Evolutionary conservation across 2,329 filamentous ascomycete species (phyloP).

Genomic region (Ophiostoma piceae): DNA sequence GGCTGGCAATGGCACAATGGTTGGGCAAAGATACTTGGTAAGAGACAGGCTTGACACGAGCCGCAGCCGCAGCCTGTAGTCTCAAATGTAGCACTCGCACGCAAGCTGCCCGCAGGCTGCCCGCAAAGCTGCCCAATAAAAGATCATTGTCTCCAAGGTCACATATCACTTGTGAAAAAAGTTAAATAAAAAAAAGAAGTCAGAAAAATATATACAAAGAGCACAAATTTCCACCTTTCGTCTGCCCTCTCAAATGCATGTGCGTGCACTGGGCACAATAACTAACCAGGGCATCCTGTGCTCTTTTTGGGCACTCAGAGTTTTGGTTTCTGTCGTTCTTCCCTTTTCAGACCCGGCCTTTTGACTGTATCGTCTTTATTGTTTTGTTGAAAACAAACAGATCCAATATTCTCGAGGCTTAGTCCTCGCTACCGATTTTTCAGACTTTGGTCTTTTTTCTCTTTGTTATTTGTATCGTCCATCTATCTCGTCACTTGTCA

Average conservation of each 20-base stretch:
- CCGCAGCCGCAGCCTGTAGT: background rate
- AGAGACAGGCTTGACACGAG: background rate
- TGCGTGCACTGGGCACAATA: background rate
- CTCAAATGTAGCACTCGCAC: background rate
- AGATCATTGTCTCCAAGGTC: background rate
- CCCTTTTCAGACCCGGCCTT: background rate
- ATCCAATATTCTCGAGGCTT: background rate
- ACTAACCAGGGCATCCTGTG: background rate
- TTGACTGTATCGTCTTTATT: background rate
- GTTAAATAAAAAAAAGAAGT: background rate
- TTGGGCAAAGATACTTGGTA: background rate
- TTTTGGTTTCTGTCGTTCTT: background rate
- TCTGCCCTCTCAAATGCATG: background rate
- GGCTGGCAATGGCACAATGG: background rate
- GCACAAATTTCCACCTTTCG: background rate
- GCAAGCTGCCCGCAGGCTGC: background rate
- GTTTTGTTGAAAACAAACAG: background rate
- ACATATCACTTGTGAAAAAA: background rate
- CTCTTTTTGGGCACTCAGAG: background rate
- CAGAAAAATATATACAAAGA: background rate
- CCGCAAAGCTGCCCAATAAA: slow-evolving; percentile 1
- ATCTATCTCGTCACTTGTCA: slow-evolving; percentile 6
- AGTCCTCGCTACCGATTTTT: background rate
- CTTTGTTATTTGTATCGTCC: background rate
- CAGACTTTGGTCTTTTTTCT: background rate